These are phyloP conservation scores for Epithemia pelagica DNA, from an alignment of 108 stramenopile species.

Conservation along the genomic window DNA sequence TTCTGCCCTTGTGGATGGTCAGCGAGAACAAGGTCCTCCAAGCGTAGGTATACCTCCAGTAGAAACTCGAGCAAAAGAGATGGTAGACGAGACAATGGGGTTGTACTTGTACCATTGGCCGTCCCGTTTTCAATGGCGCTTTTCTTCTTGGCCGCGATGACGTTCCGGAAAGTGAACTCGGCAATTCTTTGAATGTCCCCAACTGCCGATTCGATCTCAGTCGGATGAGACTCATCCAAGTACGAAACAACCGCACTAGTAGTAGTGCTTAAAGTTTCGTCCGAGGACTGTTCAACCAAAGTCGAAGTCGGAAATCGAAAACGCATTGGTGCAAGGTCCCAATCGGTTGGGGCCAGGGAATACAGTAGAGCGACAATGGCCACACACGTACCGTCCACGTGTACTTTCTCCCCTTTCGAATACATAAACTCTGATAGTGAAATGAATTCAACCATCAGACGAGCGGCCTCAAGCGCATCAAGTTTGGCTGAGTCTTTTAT, in stretches of 20 bases:
- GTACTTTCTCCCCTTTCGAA: not conserved
- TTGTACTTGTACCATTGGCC: not conserved
- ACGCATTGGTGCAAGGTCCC: conserved; percentile 29
- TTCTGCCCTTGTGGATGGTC: not conserved
- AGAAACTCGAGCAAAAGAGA: not conserved
- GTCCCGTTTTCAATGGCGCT: not conserved
- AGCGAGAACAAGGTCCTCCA: too few species aligned
- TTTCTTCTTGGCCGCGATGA: not conserved
- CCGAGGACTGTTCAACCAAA: not conserved
- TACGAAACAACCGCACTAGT: not conserved
- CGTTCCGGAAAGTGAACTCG: not conserved
- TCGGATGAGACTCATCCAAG: not conserved
- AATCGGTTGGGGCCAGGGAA: conserved; percentile 26
- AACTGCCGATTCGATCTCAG: not conserved
- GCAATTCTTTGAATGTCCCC: not conserved
- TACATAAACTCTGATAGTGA: not conserved
- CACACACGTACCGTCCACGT: conserved; percentile 10
- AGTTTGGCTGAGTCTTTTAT: conserved; percentile 10
- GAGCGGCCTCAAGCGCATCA: conserved; percentile 14
- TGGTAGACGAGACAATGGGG: conserved; percentile 1
- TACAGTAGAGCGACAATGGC: conserved; percentile 32
- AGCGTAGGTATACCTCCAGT: not conserved
- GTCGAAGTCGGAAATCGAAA: not conserved
- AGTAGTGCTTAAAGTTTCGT: not conserved
- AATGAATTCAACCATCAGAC: conserved; percentile 10